Evolutionary conservation across 805 yeast genomes (phyloP).

Genomic region (Nematodospora valgi): DNA sequence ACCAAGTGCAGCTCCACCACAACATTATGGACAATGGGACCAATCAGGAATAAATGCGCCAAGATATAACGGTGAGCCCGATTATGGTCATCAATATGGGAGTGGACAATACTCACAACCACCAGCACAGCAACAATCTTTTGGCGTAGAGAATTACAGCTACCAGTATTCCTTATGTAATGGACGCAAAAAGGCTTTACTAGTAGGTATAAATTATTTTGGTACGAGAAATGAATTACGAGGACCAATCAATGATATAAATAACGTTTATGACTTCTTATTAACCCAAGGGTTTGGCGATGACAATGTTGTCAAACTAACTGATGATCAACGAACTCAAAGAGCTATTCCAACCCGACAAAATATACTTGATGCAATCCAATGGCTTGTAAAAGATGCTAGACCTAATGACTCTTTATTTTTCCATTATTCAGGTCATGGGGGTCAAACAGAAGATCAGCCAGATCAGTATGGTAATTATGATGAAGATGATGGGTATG

Average conservation of each 20-base stretch:
- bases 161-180: slow-evolving; percentile 66
- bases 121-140: slow-evolving; percentile 12
- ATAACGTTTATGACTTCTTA: slow-evolving; percentile 47
- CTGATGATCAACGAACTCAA: slow-evolving; percentile 51
- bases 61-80: slow-evolving; percentile 23
- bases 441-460: slow-evolving; percentile 66
- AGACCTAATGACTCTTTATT: slow-evolving; percentile 73
- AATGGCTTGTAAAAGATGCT: slow-evolving; percentile 75
- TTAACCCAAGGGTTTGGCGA: slow-evolving; percentile 43
- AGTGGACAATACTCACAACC: slow-evolving; percentile 10
- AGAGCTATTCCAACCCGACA: slow-evolving; percentile 60
- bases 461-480: slow-evolving; percentile 39
- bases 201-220: slow-evolving; percentile 76
- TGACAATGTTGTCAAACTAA: slow-evolving; percentile 57
- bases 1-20: slow-evolving; percentile 8
- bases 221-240: slow-evolving; percentile 58
- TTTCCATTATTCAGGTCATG: slow-evolving; percentile 86
- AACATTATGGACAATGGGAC: slow-evolving; percentile 9
- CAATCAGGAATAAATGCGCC: slow-evolving; percentile 26
- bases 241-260: slow-evolving; percentile 81
- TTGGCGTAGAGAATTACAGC: slow-evolving; percentile 22
- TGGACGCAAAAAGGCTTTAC: slow-evolving; percentile 70
- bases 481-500: slow-evolving; percentile 73
- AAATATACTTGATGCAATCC: slow-evolving; percentile 75
- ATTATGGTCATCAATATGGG: not conserved